Percentiles rank a stretch among this genome's conserved stretches.
These are phyloP conservation scores for Boeremia lycopersici DNA, from an alignment of 2,329 filamentous ascomycete genomes.

Conservation along the genomic window DNA sequence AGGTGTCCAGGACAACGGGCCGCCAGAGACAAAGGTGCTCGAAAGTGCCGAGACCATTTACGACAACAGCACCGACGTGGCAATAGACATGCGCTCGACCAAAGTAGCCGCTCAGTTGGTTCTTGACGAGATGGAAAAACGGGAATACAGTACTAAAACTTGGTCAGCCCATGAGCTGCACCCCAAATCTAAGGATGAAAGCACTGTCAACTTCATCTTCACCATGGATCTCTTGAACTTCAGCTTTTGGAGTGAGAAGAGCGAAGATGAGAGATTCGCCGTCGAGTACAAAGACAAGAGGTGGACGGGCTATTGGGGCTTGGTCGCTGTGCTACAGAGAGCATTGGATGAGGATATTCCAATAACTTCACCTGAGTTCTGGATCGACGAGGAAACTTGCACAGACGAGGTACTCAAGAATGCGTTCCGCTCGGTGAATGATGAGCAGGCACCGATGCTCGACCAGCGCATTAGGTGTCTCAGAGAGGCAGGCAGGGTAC, in stretches of 20 bases:
- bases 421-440: conserved; percentile 85
- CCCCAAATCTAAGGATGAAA: conserved; percentile 79
- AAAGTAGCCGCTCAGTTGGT: conserved; percentile 83
- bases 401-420: conserved; percentile 74
- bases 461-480: conserved; percentile 78
- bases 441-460: conserved; percentile 86
- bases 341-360: conserved; percentile 89
- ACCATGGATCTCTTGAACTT: conserved; percentile 98
- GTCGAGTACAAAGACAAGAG: conserved; percentile 79
- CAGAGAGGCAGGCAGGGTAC: conserved; percentile 78
- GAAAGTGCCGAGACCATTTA: conserved; percentile 84
- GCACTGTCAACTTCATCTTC: conserved; percentile 89
- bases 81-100: conserved; percentile 80
- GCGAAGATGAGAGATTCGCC: conserved; percentile 75
- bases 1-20: conserved; percentile 58
- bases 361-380: conserved; percentile 87
- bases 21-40: conserved; percentile 81
- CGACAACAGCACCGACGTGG: conserved; percentile 91
- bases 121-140: conserved; percentile 80
- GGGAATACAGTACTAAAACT: conserved; percentile 79
- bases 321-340: conserved; percentile 84
- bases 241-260: conserved; percentile 86
- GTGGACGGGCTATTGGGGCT: conserved; percentile 96
- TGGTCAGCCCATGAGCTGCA: conserved; percentile 93
- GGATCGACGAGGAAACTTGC: conserved; percentile 77